phyloP scores from a whole-genome alignment of 106 monocot species.

The Dendrobium nobile region DNA sequence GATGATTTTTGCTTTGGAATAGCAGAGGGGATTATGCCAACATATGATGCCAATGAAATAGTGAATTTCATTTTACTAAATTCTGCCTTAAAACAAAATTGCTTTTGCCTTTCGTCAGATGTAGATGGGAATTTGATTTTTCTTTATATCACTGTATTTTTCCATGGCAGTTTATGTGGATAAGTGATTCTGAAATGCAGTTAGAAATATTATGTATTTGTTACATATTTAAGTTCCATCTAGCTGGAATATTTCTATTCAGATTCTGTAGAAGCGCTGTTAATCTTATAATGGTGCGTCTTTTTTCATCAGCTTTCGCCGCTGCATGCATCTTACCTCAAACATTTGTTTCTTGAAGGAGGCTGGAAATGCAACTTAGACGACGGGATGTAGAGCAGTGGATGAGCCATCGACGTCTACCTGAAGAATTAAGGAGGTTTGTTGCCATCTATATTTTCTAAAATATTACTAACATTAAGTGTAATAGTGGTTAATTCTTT shows the following conservation, averaged over 20 bases:
- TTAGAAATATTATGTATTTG: not conserved
- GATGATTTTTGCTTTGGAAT: too few relatives aligned
- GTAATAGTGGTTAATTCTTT: not conserved
- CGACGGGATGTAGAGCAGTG: constrained; percentile 59
- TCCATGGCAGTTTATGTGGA: not conserved
- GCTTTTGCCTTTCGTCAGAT: not conserved
- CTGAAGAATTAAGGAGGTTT: constrained; percentile 33
- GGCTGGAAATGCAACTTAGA: constrained; percentile 57
- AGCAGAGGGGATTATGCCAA: too few relatives aligned
- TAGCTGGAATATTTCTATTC: not conserved
- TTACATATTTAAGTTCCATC: not conserved
- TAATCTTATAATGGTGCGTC: not conserved
- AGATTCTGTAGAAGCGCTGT: not conserved
- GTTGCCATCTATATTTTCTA: not conserved
- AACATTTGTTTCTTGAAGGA: constrained; percentile 22
- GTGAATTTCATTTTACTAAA: too few relatives aligned
- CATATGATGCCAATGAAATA: too few relatives aligned
- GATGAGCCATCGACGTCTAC: constrained; percentile 64
- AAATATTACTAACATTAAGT: not conserved
- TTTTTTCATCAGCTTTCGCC: not conserved
- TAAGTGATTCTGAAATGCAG: not conserved
- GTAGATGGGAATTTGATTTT: not conserved
- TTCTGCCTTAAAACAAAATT: not conserved
- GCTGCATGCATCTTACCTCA: not conserved
- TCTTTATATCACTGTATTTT: not conserved